A percentile compares a stretch with the other conserved stretches of the same genome.
Evolutionary conservation across 352 stramenopile genomes (phyloP).

Genomic region (Pythium periplocum): DNA sequence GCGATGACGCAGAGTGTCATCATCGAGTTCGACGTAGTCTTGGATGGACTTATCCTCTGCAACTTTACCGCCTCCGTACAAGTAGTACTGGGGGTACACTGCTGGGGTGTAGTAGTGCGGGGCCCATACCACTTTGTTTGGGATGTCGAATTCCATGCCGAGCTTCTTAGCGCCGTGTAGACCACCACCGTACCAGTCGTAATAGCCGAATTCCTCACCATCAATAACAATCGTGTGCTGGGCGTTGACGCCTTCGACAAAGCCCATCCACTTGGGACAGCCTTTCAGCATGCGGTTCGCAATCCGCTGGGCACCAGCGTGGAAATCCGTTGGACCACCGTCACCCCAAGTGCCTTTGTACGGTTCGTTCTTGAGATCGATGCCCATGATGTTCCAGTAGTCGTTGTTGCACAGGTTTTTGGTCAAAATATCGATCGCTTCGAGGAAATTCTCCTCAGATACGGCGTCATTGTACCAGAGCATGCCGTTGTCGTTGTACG

Average conservation of each 20-base stretch:
- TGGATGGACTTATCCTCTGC: constrained; percentile 14
- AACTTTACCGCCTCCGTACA: constrained; percentile 39
- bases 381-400: constrained; percentile 74
- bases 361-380: constrained; percentile 67
- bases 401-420: constrained; percentile 41
- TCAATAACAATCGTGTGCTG: constrained; percentile 41
- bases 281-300: constrained; percentile 57
- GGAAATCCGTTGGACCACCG: constrained; percentile 37
- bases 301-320: constrained; percentile 37
- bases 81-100: constrained; percentile 60
- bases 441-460: constrained; percentile 21
- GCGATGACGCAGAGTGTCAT: constrained; percentile 28
- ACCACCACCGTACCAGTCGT: constrained; percentile 62
- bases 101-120: constrained; percentile 70
- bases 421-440: constrained; percentile 30
- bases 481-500: constrained; percentile 19
- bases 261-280: constrained; percentile 61
- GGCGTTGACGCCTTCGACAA: constrained; percentile 58
- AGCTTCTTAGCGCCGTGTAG: constrained; percentile 33
- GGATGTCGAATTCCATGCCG: constrained; percentile 34
- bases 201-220: constrained; percentile 39
- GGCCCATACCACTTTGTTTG: constrained; percentile 71
- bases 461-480: constrained; percentile 30
- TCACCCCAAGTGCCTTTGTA: constrained; percentile 46
- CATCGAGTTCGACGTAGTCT: constrained; percentile 43